Evolutionary conservation across 306 rosid genomes (phyloP).

Genomic region (Gastrolobium villosum): DNA sequence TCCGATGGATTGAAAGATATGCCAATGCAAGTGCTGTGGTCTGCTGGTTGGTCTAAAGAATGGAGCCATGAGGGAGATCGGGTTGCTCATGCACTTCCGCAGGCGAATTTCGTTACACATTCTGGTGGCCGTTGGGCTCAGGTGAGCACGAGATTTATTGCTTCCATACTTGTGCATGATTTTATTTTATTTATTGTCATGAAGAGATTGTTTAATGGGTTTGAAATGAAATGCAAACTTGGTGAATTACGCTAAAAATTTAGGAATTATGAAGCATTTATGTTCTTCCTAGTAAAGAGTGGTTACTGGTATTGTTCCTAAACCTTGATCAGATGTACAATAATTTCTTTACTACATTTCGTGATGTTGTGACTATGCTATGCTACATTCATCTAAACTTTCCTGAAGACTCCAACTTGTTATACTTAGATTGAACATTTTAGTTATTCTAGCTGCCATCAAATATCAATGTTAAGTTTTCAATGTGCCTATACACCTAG

Average conservation of each 20-base stretch:
- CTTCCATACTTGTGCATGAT: conserved; percentile 3
- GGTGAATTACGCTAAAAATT: neutral
- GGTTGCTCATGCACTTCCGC: conserved; percentile 72
- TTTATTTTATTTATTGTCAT: neutral
- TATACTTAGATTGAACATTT: neutral
- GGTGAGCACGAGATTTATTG: conserved; percentile 60
- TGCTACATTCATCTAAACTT: conserved; percentile 35
- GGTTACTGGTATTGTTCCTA: neutral
- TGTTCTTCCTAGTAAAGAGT: conserved; percentile 32
- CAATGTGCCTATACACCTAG: neutral
- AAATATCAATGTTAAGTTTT: neutral
- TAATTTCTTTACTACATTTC: conserved; percentile 4
- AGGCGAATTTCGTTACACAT: conserved; percentile 71
- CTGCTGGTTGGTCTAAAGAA: conserved; percentile 78
- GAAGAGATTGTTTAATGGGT: conserved; percentile 30
- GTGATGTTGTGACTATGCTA: conserved; percentile 3
- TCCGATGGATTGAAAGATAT: conserved; percentile 71
- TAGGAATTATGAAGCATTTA: neutral
- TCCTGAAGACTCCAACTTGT: neutral
- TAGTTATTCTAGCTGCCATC: conserved; percentile 10
- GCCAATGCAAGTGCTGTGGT: conserved; percentile 90
- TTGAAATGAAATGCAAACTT: conserved; percentile 34
- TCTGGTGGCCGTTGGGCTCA: conserved; percentile 95
- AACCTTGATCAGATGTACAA: neutral
- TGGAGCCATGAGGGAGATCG: conserved; percentile 87